phyloP scores from a whole-genome alignment of 768 basidiomycete species.

The Termitomyces sp. region DNA sequence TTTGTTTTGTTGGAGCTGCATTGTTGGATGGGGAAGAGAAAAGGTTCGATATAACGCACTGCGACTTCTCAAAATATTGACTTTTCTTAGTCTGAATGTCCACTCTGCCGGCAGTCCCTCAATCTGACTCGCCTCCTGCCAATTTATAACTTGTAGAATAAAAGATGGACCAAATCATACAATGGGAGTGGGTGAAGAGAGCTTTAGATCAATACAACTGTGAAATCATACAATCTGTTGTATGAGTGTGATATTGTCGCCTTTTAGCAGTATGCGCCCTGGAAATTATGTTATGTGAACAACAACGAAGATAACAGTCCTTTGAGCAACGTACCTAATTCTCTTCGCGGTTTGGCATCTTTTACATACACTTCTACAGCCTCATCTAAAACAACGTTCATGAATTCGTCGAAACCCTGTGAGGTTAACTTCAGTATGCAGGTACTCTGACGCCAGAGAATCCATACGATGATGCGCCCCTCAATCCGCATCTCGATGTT shows the following conservation, averaged over 20 bases:
- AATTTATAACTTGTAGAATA: constrained; percentile 73
- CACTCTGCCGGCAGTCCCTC: constrained; percentile 78
- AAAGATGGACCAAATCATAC: constrained; percentile 11
- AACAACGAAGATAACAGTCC: constrained; percentile 1
- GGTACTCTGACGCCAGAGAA: not conserved
- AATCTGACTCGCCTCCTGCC: constrained; percentile 68
- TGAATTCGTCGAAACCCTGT: constrained; percentile 99
- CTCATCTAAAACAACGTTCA: constrained; percentile 96
- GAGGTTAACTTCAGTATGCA: not conserved
- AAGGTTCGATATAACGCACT: constrained; percentile 46
- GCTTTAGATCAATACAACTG: constrained; percentile 10
- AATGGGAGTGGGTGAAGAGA: not conserved
- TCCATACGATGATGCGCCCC: constrained; percentile 89
- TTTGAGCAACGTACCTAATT: constrained; percentile 60
- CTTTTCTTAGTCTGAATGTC: constrained; percentile 68
- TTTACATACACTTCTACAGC: constrained; percentile 90
- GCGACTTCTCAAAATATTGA: not conserved
- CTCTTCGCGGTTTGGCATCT: constrained; percentile 79
- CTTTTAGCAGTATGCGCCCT: constrained; percentile 96
- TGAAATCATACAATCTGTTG: constrained; percentile 51
- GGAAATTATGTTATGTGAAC: constrained; percentile 7
- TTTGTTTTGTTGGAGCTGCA: constrained; percentile 87
- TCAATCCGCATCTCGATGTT: constrained; percentile 97
- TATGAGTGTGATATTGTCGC: constrained; percentile 98
- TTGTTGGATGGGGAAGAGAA: constrained; percentile 85